phyloP scores from a whole-genome alignment of 2,329 filamentous ascomycete genomes.

The Pleoardoris graminearum region DNA sequence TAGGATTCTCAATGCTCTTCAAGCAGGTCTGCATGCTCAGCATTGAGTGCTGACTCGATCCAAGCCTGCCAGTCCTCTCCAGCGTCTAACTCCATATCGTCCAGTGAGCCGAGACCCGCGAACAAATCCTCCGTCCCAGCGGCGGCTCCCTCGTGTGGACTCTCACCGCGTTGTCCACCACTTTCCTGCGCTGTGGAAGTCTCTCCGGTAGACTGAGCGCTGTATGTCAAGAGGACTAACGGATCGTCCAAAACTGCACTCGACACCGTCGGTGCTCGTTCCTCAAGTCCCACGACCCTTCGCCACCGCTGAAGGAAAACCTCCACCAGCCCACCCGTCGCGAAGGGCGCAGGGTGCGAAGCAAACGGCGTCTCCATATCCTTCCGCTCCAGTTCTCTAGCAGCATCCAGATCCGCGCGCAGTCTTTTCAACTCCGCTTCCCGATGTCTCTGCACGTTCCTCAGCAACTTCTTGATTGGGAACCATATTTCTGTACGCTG shows the following conservation, averaged over 20 bases:
- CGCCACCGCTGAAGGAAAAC: background rate
- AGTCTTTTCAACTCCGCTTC: constrained; percentile 38
- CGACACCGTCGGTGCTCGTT: background rate
- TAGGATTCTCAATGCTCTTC: background rate
- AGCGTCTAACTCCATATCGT: background rate
- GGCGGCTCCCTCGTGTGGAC: background rate
- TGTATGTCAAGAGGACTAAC: background rate
- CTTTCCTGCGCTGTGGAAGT: background rate
- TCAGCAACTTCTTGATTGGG: constrained; percentile 39
- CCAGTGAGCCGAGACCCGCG: background rate
- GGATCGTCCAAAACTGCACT: background rate
- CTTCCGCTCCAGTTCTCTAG: constrained; percentile 21
- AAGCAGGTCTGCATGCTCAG: background rate
- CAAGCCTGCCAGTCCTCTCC: background rate
- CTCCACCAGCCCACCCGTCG: background rate
- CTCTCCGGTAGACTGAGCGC: background rate
- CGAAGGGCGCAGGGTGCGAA: background rate
- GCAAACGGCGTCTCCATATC: constrained; percentile 17
- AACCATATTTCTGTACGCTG: constrained; percentile 43
- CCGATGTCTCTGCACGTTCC: constrained; percentile 38
- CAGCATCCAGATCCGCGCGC: constrained; percentile 28
- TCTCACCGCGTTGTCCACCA: background rate
- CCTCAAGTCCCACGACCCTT: background rate
- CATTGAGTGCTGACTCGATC: background rate
- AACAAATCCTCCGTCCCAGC: background rate